Evolutionary conservation across 768 basidiomycete species (phyloP), one percentile per base, ranked within the genome.

Genomic region (Auriscalpium microsporum): DNA sequence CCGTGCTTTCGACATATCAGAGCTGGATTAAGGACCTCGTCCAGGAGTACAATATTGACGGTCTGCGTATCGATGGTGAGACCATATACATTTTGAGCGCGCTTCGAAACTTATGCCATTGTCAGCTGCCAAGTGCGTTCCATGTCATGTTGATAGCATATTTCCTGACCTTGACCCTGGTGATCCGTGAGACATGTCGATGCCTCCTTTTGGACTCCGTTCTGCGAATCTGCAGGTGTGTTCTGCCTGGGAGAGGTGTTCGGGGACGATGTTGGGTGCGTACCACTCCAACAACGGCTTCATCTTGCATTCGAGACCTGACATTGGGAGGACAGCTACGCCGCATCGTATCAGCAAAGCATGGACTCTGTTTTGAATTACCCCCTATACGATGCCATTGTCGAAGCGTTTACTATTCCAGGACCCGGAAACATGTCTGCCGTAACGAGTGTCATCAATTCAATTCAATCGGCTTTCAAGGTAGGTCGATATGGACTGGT

Each of bases 161-260:
- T 19, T 36, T 17, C 33, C 58, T 61, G 36, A 64, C 49, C 10
- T 28, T 28, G 28, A 28, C 28, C 28, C 7, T 28, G 28, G 28
- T 28, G 28, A 28, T 4, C 28, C 33, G 51, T 48, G 49, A 75
- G 76, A 67, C 90, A 93, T 65, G 83, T 92, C 51, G 75, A 83
- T 52, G 75, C 78, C 52, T 71, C 75, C 46, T 94, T 94, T 67
- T 93, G 89, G 90, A 82, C 86, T 1, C 64, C 64, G 7, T 92
- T 94, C 64, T 83, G 82, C 62, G 71, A 68, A 46, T 81, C 79
- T n/a, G 87, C 89, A 0, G 88, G 84, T 11, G 86, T 92, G 10
- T 92, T 87, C 71, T 92, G 87, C 63, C 85, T 92, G 53, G 92
- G 92, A 42, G 90, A 93, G 70, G 86, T 94, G 48, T 82, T 80